Base-by-base conservation (phyloP, 768 basidiomycete species). In the Melanogaster broomeanus region DNA sequence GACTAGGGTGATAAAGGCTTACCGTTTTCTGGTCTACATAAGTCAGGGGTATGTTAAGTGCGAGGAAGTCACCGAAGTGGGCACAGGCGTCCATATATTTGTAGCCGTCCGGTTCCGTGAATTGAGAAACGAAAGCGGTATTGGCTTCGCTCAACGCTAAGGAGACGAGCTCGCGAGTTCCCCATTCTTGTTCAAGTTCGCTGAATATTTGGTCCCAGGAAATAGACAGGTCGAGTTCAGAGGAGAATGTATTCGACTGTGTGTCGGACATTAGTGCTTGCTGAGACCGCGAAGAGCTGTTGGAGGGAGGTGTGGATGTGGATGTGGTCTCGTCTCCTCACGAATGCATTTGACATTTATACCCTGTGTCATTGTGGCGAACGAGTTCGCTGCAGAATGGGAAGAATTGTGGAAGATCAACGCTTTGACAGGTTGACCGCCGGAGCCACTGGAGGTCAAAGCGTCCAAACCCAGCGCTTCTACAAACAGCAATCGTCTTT, bases 81-180 rank as follows among this genome's bases (percentile, higher is more conserved):
- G 52, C 43, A 28, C 64, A 65, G 5, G 51, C 24, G 10, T 45
- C 45, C 15, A 11, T 30, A 28, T 25, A 61, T 16, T 18, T 51
- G 15, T 35, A 30, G 19, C 45, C 55, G 37, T 65, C 44, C 0
- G 65, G 62, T 15, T 42, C 4, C 15, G 35, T 53, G 16, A 35
- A 40, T n/a, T 64, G 64, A 2, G 49, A 39, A 24, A 54, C 42
- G 37, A 65, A 57, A 3, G 53, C 57, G 15, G 38, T 45, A 4
- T 41, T 57, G 35, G 57, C 57, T 18, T 55, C 49, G 11, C n/a
- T 34, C 41, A 65, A 45, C 12, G 43, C 41, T 1, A 1, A 18
- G 2, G 48, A 18, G 31, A 67, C 45, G 12, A 27, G 45, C 0
- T 48, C 47, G 10, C 46, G 49, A 12, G 16, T 18, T 6, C 24